Base-by-base conservation (phyloP, 2,329 filamentous ascomycete species). In the Trichothecium sympodiale region DNA sequence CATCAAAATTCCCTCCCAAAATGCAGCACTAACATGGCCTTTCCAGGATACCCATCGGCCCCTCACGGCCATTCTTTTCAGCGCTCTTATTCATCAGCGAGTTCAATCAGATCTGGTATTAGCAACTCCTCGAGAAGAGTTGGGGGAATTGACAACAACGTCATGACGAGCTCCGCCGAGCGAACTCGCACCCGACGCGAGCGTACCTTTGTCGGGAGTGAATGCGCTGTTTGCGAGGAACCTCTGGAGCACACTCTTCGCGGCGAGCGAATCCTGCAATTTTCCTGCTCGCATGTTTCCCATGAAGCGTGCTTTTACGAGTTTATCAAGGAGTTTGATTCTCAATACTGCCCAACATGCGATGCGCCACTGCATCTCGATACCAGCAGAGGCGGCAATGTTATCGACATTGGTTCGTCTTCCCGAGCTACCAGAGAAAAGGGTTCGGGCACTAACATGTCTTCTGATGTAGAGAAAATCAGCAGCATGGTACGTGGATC, bases 221-320 rank as follows among this genome's bases (percentile, higher is more conserved):
- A 93, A 63, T 98, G 91, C 61, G 84, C 88, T 34, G 88, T 95
- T 13, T 98, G 91, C 55, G 91, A 98, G 57, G 91, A 98, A 62
- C 88, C 88, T 3, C 65, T 98, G 42, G 91, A 96, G 60, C 89
- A 96, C 58, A 98, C 87, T 4, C 70, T 98, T 32, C 83, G 84
- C 34, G 91, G 91, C 40, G 91, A 98, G 64, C 79, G 87, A 46
- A 87, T 98, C 42, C 67, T 98, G 36, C 91, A 96, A 56, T 91
- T 98, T 51, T 93, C 88, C 5, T 98, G 91, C 60, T 76, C 80
- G n/a, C 91, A 98, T 60, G 89, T 98, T 41, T 87, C 89, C 9
- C 91, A 98, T 56, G 91, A 96, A 59, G 91, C 89, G 26, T 98
- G 91, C 61, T 96, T 98, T 56, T 96, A 96, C 62, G 91, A 98